A percentile compares a stretch with the other conserved stretches of the same genome.
phyloP scores from a whole-genome alignment of 2,329 filamentous ascomycete genomes.

The Pezizomycotina sp. region DNA sequence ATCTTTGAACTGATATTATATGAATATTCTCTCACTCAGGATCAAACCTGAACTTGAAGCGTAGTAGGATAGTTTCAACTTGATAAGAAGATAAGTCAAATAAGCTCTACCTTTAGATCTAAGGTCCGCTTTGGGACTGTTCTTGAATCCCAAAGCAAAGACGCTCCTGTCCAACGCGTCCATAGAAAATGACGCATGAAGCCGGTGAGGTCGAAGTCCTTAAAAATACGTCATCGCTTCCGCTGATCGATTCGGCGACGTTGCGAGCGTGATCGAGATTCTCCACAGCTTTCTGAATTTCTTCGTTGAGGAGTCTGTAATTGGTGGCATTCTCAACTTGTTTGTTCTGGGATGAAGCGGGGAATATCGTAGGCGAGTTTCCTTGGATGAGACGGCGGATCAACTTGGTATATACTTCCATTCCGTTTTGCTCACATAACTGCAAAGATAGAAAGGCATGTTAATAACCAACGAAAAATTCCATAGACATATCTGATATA shows the following conservation, averaged over 20 bases:
- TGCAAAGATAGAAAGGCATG: slow-evolving; percentile 31
- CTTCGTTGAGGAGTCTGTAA: slow-evolving; percentile 63
- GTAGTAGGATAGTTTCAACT: not conserved
- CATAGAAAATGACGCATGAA: slow-evolving; percentile 92
- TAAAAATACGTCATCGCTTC: slow-evolving; percentile 75
- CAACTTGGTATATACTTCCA: slow-evolving; percentile 96
- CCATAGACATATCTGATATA: too few species aligned
- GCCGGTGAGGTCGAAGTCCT: slow-evolving; percentile 86
- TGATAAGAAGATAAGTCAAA: slow-evolving; percentile 4
- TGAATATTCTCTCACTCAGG: slow-evolving; percentile 11
- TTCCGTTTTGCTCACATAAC: slow-evolving; percentile 94
- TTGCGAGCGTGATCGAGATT: slow-evolving; percentile 60
- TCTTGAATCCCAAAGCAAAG: slow-evolving; percentile 75
- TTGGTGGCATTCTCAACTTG: slow-evolving; percentile 60
- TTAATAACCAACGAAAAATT: slow-evolving; percentile 10
- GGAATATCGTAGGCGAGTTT: slow-evolving; percentile 85
- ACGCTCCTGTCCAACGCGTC: slow-evolving; percentile 77
- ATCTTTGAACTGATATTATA: too few species aligned
- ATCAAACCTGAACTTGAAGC: slow-evolving; percentile 10
- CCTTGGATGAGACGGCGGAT: slow-evolving; percentile 81
- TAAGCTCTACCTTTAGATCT: slow-evolving; percentile 61
- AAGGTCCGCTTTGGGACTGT: slow-evolving; percentile 61
- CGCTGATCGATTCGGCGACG: slow-evolving; percentile 85
- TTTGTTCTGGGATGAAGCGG: slow-evolving; percentile 56
- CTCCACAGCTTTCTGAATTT: slow-evolving; percentile 71